These are phyloP conservation scores for Fusarium chlamydosporum DNA, from an alignment of 2,329 filamentous ascomycete genomes.

Conservation along the genomic window DNA sequence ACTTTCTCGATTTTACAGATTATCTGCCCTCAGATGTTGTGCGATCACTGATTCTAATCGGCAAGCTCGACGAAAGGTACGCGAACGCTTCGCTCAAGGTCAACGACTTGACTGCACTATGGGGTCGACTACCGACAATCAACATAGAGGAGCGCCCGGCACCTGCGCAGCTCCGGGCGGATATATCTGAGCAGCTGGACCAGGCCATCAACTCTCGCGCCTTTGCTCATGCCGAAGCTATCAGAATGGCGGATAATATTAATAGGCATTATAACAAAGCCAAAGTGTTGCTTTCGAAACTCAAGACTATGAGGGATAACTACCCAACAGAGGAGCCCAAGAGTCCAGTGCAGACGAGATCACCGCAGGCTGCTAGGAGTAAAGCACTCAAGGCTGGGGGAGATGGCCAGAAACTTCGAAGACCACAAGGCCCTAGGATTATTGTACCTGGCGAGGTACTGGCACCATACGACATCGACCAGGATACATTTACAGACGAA, in stretches of 20 bases:
- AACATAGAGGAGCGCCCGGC: slow-evolving; percentile 63
- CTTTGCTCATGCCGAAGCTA: slow-evolving; percentile 72
- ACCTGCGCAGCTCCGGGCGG: slow-evolving; percentile 67
- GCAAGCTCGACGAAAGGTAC: slow-evolving; percentile 73
- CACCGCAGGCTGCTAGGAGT: slow-evolving; percentile 66
- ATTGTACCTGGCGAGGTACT: slow-evolving; percentile 76
- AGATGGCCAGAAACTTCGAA: slow-evolving; percentile 62
- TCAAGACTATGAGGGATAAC: slow-evolving; percentile 72
- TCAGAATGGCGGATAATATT: slow-evolving; percentile 74
- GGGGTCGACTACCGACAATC: slow-evolving; percentile 68
- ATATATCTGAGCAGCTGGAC: slow-evolving; percentile 71
- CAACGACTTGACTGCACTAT: slow-evolving; percentile 69
- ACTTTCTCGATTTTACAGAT: slow-evolving; percentile 79
- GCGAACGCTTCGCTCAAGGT: slow-evolving; percentile 68
- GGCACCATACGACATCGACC: slow-evolving; percentile 75
- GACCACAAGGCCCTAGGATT: slow-evolving; percentile 68
- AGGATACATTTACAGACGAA: slow-evolving; percentile 69
- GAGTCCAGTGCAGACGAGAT: slow-evolving; percentile 66
- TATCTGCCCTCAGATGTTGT: slow-evolving; percentile 77
- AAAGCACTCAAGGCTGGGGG: slow-evolving; percentile 63
- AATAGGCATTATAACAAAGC: slow-evolving; percentile 73
- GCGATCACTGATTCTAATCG: slow-evolving; percentile 75
- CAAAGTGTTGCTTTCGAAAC: slow-evolving; percentile 70
- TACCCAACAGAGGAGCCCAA: slow-evolving; percentile 69
- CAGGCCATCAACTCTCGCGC: slow-evolving; percentile 69